These are phyloP conservation scores for Nakazawaea pomicola DNA, from an alignment of 805 yeast genomes.

Conservation along the genomic window DNA sequence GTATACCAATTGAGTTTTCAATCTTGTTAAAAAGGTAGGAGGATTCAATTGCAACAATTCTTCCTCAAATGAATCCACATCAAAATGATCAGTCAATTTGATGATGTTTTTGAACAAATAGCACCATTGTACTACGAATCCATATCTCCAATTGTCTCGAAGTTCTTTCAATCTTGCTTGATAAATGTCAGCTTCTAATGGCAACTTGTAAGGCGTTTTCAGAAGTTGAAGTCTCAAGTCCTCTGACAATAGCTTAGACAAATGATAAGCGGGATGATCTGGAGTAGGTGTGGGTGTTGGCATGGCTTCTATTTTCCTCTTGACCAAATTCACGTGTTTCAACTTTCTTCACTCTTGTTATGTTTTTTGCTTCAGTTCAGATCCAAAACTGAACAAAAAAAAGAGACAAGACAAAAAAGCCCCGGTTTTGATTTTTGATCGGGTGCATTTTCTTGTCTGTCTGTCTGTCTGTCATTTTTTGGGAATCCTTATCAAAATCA, in stretches of 20 bases:
- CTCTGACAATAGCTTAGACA: constrained; percentile 25
- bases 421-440: too few species aligned
- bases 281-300: constrained; percentile 5
- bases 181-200: constrained; percentile 34
- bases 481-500: too few species aligned
- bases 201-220: constrained; percentile 33
- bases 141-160: constrained; percentile 32
- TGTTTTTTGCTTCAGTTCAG: too few species aligned
- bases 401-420: too few species aligned
- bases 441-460: too few species aligned
- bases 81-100: constrained; percentile 48
- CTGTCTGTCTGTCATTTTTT: too few species aligned
- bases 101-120: constrained; percentile 46
- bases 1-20: constrained; percentile 37
- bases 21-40: constrained; percentile 34
- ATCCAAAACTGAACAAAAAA: too few species aligned
- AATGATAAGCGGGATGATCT: constrained; percentile 26
- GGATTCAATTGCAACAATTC: constrained; percentile 47
- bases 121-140: constrained; percentile 50
- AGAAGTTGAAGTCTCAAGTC: constrained; percentile 31
- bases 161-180: constrained; percentile 23
- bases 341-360: too few species aligned
- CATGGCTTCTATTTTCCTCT: too few species aligned
- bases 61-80: constrained; percentile 56
- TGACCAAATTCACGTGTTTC: too few species aligned